Base-by-base conservation (phyloP, 768 basidiomycete genomes). In the Tylopilus intermedius region DNA sequence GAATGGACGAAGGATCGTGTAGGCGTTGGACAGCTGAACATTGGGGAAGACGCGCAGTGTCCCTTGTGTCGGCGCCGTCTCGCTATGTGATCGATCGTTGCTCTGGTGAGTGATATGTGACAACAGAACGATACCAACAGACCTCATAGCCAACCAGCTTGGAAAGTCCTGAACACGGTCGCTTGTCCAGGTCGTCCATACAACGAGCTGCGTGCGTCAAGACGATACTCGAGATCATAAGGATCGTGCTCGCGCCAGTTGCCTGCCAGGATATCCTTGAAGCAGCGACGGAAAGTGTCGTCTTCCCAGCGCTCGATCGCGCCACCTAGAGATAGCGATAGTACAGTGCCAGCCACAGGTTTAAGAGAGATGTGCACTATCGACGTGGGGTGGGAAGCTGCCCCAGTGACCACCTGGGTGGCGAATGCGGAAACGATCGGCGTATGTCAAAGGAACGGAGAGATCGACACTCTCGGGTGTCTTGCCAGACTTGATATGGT, bases 241-340 rank as follows among this genome's bases (percentile, higher is more conserved):
- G 85, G 80, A 63, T 88, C 83, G 60, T 88, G 84, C 33, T 73
- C 61, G 29, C 72, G 73, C 84, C 86, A 88, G 47, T 79, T 70
- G 0, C 84, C 84, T 24, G 63, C 66, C 41, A 89, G 72, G 45
- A 89, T 83, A 45, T 80, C 77, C 5, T 70, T 71, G 58, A 85
- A 88, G 62, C 81, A 86, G 4, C 69, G 71, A 46, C 83, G 72
- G 67, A 82, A 83, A 4, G 58, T 63, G 1, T 73, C 65, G 65
- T 88, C 83, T 66, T 86, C 82, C 84, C 83, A 86, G 11, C 90
- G 75, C 65, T 93, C 90, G 26, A 90, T 81, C 0, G 79, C 69
- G 8, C 88, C 88, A 8, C 88, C 89, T 79, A 37, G 0, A 33
- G 35, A 43, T 5, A 4, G 26, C 32, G n/a, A n/a, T n/a, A n/a